phyloP scores from a whole-genome alignment of 1,284 basidiomycete species.

The Coniferiporia weirii region DNA sequence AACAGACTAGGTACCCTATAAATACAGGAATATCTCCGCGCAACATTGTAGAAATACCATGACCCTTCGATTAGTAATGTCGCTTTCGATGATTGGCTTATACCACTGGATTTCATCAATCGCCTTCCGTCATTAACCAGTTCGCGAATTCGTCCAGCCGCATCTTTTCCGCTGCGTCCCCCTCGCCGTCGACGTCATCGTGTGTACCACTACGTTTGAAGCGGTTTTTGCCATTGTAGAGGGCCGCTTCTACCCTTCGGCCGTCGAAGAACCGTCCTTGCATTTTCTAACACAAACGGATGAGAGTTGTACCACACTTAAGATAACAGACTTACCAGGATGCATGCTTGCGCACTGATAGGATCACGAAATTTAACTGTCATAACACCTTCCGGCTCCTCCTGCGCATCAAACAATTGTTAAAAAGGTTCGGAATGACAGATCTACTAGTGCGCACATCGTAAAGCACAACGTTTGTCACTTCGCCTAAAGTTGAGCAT shows the following conservation, averaged over 20 bases:
- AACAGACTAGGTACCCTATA: neutral
- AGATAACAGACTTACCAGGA: constrained; percentile 54
- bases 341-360: constrained; percentile 83
- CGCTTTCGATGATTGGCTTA: neutral
- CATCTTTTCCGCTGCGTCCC: constrained; percentile 73
- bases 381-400: constrained; percentile 92
- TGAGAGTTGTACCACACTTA: neutral
- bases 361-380: constrained; percentile 93
- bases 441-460: constrained; percentile 60
- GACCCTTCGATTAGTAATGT: neutral
- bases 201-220: constrained; percentile 71
- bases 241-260: constrained; percentile 73
- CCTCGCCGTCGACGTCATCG: constrained; percentile 55
- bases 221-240: constrained; percentile 77
- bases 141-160: constrained; percentile 83
- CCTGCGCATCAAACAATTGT: constrained; percentile 40
- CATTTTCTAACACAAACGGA: constrained; percentile 71
- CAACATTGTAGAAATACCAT: neutral
- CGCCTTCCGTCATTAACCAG: constrained; percentile 79
- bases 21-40: neutral
- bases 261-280: constrained; percentile 91
- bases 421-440: constrained; percentile 1
- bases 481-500: constrained; percentile 86
- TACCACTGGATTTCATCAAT: constrained; percentile 30
- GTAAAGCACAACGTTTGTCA: constrained; percentile 95